These are phyloP conservation scores for Epithele typhae DNA, from an alignment of 768 basidiomycete genomes.

Conservation along the genomic window DNA sequence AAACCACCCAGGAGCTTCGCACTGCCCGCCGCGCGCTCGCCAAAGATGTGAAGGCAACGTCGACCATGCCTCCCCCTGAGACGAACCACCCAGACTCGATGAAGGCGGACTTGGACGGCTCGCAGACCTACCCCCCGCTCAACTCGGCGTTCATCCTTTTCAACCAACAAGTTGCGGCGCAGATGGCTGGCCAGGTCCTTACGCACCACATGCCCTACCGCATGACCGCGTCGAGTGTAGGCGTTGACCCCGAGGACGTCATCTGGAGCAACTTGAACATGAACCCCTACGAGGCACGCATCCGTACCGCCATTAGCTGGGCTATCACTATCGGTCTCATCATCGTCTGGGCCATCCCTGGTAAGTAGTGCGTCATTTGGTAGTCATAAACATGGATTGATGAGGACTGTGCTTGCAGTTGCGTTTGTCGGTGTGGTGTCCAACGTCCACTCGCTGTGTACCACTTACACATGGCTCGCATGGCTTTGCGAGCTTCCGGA, in stretches of 20 bases:
- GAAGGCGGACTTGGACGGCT: conserved; percentile 17
- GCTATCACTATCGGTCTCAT: conserved; percentile 76
- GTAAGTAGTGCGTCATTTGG: conserved; percentile 31
- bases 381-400: too few species aligned
- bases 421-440: conserved; percentile 77
- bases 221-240: conserved; percentile 74
- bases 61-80: conserved; percentile 14
- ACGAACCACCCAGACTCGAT: conserved; percentile 23
- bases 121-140: conserved; percentile 29
- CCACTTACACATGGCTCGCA: conserved; percentile 60
- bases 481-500: conserved; percentile 78
- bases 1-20: conserved; percentile 27
- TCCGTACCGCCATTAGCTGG: conserved; percentile 50
- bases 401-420: conserved; percentile 15
- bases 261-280: conserved; percentile 88
- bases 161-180: conserved; percentile 89
- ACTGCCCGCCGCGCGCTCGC: conserved; percentile 26
- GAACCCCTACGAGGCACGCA: conserved; percentile 74
- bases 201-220: conserved; percentile 78
- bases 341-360: conserved; percentile 85
- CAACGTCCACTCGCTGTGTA: conserved; percentile 71
- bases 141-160: conserved; percentile 85
- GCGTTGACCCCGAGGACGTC: conserved; percentile 84
- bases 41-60: conserved; percentile 23
- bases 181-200: conserved; percentile 74